A percentile compares a stretch with the other conserved stretches of the same genome.
Conservation (phyloP, 1,139 yeast species). For the Taiozyma onychis region DNA sequence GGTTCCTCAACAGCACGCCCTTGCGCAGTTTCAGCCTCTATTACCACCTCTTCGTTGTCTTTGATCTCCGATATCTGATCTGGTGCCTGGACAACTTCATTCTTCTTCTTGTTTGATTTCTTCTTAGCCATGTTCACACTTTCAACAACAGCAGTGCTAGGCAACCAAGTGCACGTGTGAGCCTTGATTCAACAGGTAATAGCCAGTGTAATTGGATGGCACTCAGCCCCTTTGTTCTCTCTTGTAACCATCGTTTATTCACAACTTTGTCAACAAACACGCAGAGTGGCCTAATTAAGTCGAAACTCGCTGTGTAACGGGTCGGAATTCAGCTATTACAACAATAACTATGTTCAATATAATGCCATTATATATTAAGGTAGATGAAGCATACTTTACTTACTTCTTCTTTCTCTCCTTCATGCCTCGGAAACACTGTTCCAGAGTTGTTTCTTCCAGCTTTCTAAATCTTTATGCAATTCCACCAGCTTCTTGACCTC, state of each 20-base stretch:
- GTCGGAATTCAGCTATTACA: no score
- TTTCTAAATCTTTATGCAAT: slow-evolving; percentile 18
- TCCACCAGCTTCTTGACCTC: slow-evolving; percentile 15
- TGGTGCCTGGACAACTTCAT: background rate
- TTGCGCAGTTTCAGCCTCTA: background rate
- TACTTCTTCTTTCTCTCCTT: background rate
- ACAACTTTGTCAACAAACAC: no score
- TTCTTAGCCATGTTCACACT: slow-evolving; percentile 12
- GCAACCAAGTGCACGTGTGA: background rate
- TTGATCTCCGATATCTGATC: background rate
- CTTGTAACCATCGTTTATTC: no score
- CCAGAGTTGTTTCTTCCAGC: slow-evolving; percentile 24
- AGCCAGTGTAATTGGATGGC: no score
- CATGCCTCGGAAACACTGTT: slow-evolving; percentile 7
- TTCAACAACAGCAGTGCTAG: background rate
- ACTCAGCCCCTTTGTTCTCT: no score
- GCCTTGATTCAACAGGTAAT: no score
- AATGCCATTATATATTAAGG: background rate
- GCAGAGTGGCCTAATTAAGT: no score
- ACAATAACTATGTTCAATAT: no score
- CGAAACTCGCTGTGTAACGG: no score
- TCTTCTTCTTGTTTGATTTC: slow-evolving; percentile 7
- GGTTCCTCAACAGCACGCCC: background rate
- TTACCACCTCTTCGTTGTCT: background rate
- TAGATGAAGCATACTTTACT: background rate